Conservation (phyloP, 2,329 filamentous ascomycete species). For the Epicoccum sorghinum region DNA sequence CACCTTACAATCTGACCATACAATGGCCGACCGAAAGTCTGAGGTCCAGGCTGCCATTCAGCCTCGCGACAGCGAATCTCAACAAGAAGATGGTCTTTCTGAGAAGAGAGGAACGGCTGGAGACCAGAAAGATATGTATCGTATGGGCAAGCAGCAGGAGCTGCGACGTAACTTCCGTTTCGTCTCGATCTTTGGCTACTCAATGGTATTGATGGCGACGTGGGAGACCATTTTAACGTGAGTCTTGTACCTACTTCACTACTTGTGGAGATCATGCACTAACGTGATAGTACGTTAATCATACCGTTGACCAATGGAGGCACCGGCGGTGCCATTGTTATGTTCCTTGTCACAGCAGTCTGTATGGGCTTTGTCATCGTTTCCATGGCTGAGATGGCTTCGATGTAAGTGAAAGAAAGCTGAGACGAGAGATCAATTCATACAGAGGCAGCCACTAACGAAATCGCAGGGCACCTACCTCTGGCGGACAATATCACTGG, state of each 20-base stretch:
- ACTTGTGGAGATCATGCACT: background rate
- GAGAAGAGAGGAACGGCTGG: background rate
- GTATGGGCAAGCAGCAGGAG: slow-evolving; percentile 35
- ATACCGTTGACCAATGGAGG: slow-evolving; percentile 39
- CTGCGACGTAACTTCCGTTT: slow-evolving; percentile 10
- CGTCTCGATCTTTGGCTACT: background rate
- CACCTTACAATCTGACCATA: background rate
- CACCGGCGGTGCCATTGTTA: background rate
- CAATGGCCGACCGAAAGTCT: background rate
- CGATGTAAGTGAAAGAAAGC: slow-evolving; percentile 31
- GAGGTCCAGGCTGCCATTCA: background rate
- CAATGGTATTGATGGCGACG: background rate
- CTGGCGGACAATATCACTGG: slow-evolving; percentile 44
- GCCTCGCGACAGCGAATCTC: background rate
- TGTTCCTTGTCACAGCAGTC: slow-evolving; percentile 22
- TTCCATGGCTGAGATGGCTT: slow-evolving; percentile 43
- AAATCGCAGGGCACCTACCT: slow-evolving; percentile 33
- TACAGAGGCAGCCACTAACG: no score
- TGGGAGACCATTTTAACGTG: slow-evolving; percentile 16
- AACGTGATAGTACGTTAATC: slow-evolving; percentile 16
- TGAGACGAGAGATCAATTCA: background rate
- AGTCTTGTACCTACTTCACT: background rate
- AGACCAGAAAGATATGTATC: slow-evolving; percentile 28
- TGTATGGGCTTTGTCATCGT: slow-evolving; percentile 43
- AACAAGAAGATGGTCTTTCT: background rate